These are phyloP conservation scores for Erodium trifolium DNA, from an alignment of 441 rosid genomes.

Conservation along the genomic window DNA sequence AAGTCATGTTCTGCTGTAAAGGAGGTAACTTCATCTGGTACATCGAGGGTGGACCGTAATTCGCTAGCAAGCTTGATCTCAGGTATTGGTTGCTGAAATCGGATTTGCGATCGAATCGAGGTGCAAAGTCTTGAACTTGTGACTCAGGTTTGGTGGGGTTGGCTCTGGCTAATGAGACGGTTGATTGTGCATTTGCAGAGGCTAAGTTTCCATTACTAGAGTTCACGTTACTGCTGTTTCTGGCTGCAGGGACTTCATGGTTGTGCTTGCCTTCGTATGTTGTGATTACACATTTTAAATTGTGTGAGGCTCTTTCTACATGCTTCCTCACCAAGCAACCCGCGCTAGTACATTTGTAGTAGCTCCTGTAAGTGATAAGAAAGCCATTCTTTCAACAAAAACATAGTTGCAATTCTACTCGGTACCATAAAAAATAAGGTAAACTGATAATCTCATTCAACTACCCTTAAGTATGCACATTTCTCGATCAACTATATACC, in stretches of 20 bases:
- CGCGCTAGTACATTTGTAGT: conserved; percentile 61
- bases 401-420: not conserved
- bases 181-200: conserved; percentile 25
- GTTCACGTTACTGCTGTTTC: conserved; percentile 35
- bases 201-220: conserved; percentile 22
- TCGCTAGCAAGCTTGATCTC: conserved; percentile 32
- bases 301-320: conserved; percentile 26
- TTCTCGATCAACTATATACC: too few relatives aligned
- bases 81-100: conserved; percentile 27
- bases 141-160: conserved; percentile 29
- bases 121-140: conserved; percentile 32
- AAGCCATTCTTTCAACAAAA: not conserved
- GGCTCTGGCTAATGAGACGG: conserved; percentile 28
- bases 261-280: conserved; percentile 65
- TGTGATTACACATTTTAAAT: conserved; percentile 42
- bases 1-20: conserved; percentile 27
- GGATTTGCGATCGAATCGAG: conserved; percentile 34
- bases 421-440: not conserved
- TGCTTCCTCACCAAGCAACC: conserved; percentile 62
- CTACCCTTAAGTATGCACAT: too few relatives aligned
- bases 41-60: conserved; percentile 31
- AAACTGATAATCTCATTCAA: too few relatives aligned
- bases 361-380: conserved; percentile 39
- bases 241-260: conserved; percentile 62
- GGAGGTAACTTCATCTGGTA: conserved; percentile 42